Conservation (phyloP, 768 basidiomycete genomes). For the Psilocybe cubensis region DNA sequence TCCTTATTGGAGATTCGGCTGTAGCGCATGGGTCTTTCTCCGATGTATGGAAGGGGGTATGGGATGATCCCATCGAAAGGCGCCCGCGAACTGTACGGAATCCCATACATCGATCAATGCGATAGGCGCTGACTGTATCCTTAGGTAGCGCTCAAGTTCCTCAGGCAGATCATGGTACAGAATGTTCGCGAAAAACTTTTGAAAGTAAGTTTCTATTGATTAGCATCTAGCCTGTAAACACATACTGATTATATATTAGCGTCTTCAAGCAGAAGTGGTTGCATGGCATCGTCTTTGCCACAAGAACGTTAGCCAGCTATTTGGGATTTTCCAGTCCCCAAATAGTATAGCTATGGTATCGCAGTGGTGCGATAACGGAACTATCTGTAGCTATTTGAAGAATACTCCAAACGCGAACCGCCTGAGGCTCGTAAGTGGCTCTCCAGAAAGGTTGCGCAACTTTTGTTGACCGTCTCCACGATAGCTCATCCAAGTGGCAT, state of each 20-base stretch:
- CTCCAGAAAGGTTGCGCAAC: neutral
- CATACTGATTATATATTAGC: slow-evolving; percentile 32
- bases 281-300: slow-evolving; percentile 64
- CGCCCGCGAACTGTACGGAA: slow-evolving; percentile 36
- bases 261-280: slow-evolving; percentile 56
- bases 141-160: slow-evolving; percentile 61
- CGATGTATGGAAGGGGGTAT: slow-evolving; percentile 63
- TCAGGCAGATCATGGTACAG: slow-evolving; percentile 54
- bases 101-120: neutral
- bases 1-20: slow-evolving; percentile 46
- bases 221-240: neutral
- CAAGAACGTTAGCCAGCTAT: slow-evolving; percentile 55
- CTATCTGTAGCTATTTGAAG: slow-evolving; percentile 52
- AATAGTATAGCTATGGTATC: slow-evolving; percentile 67
- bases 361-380: slow-evolving; percentile 65
- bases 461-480: neutral
- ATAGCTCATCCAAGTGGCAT: slow-evolving; percentile 58
- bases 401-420: slow-evolving; percentile 44
- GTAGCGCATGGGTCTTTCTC: slow-evolving; percentile 60
- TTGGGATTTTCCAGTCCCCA: slow-evolving; percentile 54
- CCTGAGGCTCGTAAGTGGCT: slow-evolving; percentile 46
- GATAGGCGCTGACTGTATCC: neutral
- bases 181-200: slow-evolving; percentile 55
- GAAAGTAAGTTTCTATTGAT: slow-evolving; percentile 36
- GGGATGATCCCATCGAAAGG: slow-evolving; percentile 50